Conservation (phyloP, 2,329 filamentous ascomycete species). For the Dothideomycetidae sp. region DNA sequence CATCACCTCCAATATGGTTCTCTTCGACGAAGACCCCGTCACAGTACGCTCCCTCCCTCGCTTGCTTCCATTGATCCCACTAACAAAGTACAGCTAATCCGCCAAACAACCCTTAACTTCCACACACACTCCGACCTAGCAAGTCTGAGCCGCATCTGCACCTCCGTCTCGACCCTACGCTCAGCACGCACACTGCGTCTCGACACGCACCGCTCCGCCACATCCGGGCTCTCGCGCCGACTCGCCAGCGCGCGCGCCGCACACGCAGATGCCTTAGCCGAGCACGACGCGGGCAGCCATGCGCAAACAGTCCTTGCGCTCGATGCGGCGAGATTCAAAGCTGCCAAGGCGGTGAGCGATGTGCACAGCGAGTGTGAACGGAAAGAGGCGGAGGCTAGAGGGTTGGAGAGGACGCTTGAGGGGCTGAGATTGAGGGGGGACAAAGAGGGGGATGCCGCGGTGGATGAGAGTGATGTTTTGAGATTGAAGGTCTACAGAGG, state of each 20-base stretch:
- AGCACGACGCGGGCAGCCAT: conserved; percentile 67
- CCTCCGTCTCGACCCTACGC: conserved; percentile 69
- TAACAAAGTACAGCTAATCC: conserved; percentile 54
- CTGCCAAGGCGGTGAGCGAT: conserved; percentile 81
- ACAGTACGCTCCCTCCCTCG: conserved; percentile 42
- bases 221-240: conserved; percentile 52
- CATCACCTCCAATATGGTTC: conserved; percentile 45
- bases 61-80: conserved; percentile 7
- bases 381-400: conserved; percentile 62
- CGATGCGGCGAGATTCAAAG: conserved; percentile 86
- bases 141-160: conserved; percentile 68
- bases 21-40: conserved; percentile 86
- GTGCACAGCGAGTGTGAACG: conserved; percentile 90
- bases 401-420: conserved; percentile 59
- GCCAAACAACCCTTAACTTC: conserved; percentile 87
- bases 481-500: conserved; percentile 84
- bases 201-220: conserved; percentile 21
- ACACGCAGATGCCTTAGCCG: conserved; percentile 58
- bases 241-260: conserved; percentile 61
- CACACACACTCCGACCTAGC: conserved; percentile 80
- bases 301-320: conserved; percentile 72
- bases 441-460: conserved; percentile 49
- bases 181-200: conserved; percentile 69
- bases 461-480: conserved; percentile 40
- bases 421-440: conserved; percentile 79